Percentiles rank a stretch among this genome's conserved stretches.
Evolutionary conservation across 306 rosid species (phyloP).

Genomic region (Cucurbita moschata): DNA sequence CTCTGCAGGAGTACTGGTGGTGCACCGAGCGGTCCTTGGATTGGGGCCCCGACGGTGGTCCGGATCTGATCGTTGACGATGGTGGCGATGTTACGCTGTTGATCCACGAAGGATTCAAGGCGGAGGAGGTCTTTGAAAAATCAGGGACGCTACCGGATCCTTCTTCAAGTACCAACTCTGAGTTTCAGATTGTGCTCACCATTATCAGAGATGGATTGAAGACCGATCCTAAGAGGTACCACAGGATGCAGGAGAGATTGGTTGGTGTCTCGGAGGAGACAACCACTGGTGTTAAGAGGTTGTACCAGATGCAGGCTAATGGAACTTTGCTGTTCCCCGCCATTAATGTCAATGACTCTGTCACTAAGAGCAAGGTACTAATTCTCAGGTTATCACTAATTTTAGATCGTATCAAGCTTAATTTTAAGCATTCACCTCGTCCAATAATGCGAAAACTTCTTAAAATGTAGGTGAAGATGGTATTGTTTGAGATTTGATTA

Average conservation of each 20-base stretch:
- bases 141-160: slow-evolving; percentile 55
- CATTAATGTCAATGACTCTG: slow-evolving; percentile 89
- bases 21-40: slow-evolving; percentile 84
- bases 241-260: slow-evolving; percentile 67
- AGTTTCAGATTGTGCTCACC: slow-evolving; percentile 66
- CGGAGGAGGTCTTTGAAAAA: slow-evolving; percentile 54
- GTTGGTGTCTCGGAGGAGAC: slow-evolving; percentile 97
- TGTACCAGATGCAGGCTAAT: slow-evolving; percentile 79
- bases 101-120: slow-evolving; percentile 93
- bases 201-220: slow-evolving; percentile 67
- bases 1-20: slow-evolving; percentile 98
- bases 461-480: background rate
- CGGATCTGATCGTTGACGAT: slow-evolving; percentile 87
- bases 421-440: background rate
- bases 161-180: slow-evolving; percentile 51
- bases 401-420: background rate
- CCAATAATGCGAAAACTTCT: background rate
- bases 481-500: background rate
- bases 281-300: slow-evolving; percentile 96
- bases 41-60: slow-evolving; percentile 88
- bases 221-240: slow-evolving; percentile 76
- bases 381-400: background rate
- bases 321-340: slow-evolving; percentile 80
- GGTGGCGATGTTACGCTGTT: slow-evolving; percentile 72
- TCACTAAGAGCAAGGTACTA: slow-evolving; percentile 91